phyloP scores from a whole-genome alignment of 2,329 filamentous ascomycete genomes.

The Bipolaris victoriae region DNA sequence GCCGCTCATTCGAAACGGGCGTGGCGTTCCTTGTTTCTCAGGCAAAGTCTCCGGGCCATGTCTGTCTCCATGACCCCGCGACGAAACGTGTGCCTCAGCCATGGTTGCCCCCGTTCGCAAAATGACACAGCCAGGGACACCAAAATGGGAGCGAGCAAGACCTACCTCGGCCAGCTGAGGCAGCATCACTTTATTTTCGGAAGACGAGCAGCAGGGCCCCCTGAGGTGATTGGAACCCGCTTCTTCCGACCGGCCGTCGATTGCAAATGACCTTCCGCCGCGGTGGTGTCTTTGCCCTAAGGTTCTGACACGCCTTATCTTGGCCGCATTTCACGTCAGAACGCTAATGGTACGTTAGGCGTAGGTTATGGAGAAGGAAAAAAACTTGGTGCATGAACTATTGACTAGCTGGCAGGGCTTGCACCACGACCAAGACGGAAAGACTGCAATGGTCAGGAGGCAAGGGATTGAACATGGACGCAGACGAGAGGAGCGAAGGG shows the following conservation, averaged over 20 bases:
- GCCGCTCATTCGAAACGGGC: constrained; percentile 1
- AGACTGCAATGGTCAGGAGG: background rate
- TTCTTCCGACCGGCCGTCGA: background rate
- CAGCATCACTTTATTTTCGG: background rate
- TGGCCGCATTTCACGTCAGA: background rate
- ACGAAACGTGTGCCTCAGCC: background rate
- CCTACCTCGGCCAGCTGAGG: background rate
- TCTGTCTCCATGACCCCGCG: background rate
- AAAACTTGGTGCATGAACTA: background rate
- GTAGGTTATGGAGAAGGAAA: background rate
- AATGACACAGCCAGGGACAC: background rate
- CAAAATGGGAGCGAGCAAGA: background rate
- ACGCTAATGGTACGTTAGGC: too few species aligned
- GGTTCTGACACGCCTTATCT: background rate
- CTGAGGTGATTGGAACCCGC: background rate
- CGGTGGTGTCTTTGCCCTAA: too few species aligned
- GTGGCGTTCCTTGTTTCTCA: constrained; percentile 2
- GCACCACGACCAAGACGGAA: background rate
- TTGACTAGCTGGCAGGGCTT: background rate
- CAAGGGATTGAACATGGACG: background rate
- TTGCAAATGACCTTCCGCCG: too few species aligned
- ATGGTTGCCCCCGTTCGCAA: background rate
- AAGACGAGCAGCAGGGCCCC: background rate
- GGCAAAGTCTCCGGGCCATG: background rate
- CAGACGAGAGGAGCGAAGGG: background rate